These are phyloP conservation scores for Stemphylium lycopersici DNA, from an alignment of 2,329 filamentous ascomycete species.

Conservation along the genomic window DNA sequence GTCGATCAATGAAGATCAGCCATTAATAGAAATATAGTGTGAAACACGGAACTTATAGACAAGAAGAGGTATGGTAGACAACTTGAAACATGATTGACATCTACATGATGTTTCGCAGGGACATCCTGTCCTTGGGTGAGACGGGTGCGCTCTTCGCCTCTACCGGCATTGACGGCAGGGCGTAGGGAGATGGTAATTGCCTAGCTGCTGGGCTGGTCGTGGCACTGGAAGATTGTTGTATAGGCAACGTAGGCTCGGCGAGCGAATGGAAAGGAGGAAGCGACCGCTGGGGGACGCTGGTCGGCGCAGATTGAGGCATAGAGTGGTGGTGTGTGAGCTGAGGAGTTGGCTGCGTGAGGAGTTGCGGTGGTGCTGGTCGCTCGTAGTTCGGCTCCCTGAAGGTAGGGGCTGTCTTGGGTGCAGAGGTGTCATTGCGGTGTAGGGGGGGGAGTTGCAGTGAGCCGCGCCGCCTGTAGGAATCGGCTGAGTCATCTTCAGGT, in stretches of 20 bases:
- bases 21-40: constrained; percentile 25
- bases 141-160: constrained; percentile 42
- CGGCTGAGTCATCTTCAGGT: constrained; percentile 43
- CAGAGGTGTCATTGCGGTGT: constrained; percentile 25
- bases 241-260: constrained; percentile 38
- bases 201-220: constrained; percentile 36
- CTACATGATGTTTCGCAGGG: constrained; percentile 44
- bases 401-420: constrained; percentile 15
- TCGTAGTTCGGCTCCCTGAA: constrained; percentile 37
- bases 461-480: constrained; percentile 35
- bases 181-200: constrained; percentile 42
- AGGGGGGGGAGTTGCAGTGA: constrained; percentile 46
- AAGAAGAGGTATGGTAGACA: constrained; percentile 31
- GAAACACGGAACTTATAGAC: constrained; percentile 20
- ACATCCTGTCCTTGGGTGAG: constrained; percentile 45
- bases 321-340: constrained; percentile 42
- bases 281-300: constrained; percentile 31
- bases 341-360: constrained; percentile 42
- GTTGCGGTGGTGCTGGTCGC: constrained; percentile 33
- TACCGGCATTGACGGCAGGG: constrained; percentile 21
- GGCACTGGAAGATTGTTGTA: constrained; percentile 29
- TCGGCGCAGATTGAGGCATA: constrained; percentile 36
- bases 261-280: constrained; percentile 44
- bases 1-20: constrained; percentile 17
- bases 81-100: constrained; percentile 30